Conservation (phyloP, 169 alveolate species). For the Plasmodium gonderi region DNA sequence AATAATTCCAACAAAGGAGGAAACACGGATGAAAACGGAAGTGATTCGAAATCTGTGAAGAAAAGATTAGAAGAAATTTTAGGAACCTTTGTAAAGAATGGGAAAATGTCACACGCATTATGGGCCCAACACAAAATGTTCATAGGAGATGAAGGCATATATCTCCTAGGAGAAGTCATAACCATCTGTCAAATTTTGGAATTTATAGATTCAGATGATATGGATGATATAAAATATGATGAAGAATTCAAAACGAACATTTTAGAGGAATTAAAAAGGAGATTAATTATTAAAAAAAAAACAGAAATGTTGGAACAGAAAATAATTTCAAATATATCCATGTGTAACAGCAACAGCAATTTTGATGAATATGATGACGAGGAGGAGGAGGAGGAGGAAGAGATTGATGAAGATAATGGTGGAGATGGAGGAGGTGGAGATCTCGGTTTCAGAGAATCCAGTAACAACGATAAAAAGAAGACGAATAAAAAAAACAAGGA, state of each 20-base stretch:
- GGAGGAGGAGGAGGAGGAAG: not conserved
- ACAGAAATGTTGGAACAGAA: constrained; percentile 45
- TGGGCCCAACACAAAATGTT: constrained; percentile 64
- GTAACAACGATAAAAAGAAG: not conserved
- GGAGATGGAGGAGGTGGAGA: not conserved
- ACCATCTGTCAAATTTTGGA: constrained; percentile 63
- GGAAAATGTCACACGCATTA: constrained; percentile 53
- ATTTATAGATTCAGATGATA: constrained; percentile 51
- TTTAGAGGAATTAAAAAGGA: constrained; percentile 45
- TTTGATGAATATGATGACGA: not conserved
- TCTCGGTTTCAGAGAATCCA: not conserved
- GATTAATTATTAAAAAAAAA: constrained; percentile 29
- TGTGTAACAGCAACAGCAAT: constrained; percentile 21
- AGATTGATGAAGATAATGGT: not conserved
- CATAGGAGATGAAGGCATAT: constrained; percentile 71
- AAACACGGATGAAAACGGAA: not conserved
- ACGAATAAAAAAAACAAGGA: not conserved
- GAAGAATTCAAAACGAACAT: constrained; percentile 43
- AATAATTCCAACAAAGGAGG: not conserved
- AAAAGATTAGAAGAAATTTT: constrained; percentile 30
- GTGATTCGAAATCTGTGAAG: not conserved
- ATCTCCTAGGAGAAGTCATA: constrained; percentile 54
- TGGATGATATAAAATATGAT: constrained; percentile 14
- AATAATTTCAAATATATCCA: constrained; percentile 40
- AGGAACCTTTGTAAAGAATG: constrained; percentile 62